Evolutionary conservation across 192 early-diverging fungal species (phyloP).

Genomic region (Podila epigama): DNA sequence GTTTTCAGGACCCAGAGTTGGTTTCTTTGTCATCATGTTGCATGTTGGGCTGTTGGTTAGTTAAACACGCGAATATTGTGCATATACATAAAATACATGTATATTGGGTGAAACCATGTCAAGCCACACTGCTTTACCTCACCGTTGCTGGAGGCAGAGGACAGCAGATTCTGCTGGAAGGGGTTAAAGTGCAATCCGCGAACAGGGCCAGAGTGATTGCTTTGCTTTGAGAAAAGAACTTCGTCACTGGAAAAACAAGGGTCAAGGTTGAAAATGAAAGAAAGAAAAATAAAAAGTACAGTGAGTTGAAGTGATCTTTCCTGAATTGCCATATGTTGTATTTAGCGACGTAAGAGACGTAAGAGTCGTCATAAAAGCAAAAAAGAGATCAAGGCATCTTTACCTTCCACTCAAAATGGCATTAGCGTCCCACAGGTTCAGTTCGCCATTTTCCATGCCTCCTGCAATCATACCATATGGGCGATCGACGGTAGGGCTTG

Average conservation of each 20-base stretch:
- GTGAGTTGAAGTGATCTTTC: too few species aligned
- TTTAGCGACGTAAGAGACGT: too few species aligned
- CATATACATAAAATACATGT: too few species aligned
- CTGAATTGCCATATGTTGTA: too few species aligned
- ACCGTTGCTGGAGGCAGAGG: conserved; percentile 88
- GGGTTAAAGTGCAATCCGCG: conserved; percentile 94
- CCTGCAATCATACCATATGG: conserved; percentile 86
- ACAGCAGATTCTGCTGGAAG: conserved; percentile 84
- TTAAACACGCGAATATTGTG: too few species aligned
- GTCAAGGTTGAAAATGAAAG: too few species aligned
- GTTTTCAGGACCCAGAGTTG: background rate
- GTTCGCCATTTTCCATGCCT: conserved; percentile 94
- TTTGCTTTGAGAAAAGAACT: conserved; percentile 69
- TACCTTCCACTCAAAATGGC: conserved; percentile 72
- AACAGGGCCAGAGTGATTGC: conserved; percentile 87
- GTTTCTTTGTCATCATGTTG: background rate
- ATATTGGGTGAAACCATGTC: background rate
- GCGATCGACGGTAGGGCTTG: conserved; percentile 49
- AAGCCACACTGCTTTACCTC: conserved; percentile 67
- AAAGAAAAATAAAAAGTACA: background rate
- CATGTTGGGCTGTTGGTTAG: too few species aligned
- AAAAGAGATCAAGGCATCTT: too few species aligned
- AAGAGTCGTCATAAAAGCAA: too few species aligned
- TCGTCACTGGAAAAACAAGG: conserved; percentile 49
- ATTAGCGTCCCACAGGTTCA: conserved; percentile 86